Base-by-base conservation (phyloP, 345 rosid genomes). In the Eucalyptus caleyi region DNA sequence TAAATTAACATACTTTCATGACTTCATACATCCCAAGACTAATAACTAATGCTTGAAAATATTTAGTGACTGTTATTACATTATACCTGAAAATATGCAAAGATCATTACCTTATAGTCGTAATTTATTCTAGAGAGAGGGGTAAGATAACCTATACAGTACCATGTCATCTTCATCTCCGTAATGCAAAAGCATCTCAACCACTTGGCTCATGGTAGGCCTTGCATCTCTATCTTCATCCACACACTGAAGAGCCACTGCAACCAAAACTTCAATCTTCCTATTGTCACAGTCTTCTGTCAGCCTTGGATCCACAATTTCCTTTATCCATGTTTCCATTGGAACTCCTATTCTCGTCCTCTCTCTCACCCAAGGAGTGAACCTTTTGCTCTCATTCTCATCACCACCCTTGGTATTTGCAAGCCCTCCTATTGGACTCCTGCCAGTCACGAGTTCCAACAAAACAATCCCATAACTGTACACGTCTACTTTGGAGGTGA, bases 401-500 rank as follows among this genome's bases (percentile, higher is more conserved):
- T 40, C 89, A 40, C 88, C 42, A 9, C 65, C 32, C 26, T 59
- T 32, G 5, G 24, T 5, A 56, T 87, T 40, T 24, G 34, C 21
- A 42, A n/a, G 72, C 50, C n/a, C 56, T 44, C 81, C 65, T 9
- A 51, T 50, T 47, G 86, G 92, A 27, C 40, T 89, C 34, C n/a
- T 65, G 6, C 90, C 91, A 6, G 89, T 67, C 16, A 89, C 87
- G 50, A 89, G 32, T 87, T 91, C 92, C 59, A 91, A 49, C 49
- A 93, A 18, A 4, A 92, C 95, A 40, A 92, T 88, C 3, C 92
- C 95, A 60, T 88, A 93, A 87, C 94, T 93, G 16, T 93, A 91
- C n/a, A 93, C 90, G 16, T 93, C 95, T 2, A 90, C 94, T 86
- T 94, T 94, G n/a, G 92, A 89, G 15, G 95, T 92, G 67, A 93